Evolutionary conservation across 495 filamentous ascomycete species (phyloP).

Genomic region (Lasiosphaeria ovina): DNA sequence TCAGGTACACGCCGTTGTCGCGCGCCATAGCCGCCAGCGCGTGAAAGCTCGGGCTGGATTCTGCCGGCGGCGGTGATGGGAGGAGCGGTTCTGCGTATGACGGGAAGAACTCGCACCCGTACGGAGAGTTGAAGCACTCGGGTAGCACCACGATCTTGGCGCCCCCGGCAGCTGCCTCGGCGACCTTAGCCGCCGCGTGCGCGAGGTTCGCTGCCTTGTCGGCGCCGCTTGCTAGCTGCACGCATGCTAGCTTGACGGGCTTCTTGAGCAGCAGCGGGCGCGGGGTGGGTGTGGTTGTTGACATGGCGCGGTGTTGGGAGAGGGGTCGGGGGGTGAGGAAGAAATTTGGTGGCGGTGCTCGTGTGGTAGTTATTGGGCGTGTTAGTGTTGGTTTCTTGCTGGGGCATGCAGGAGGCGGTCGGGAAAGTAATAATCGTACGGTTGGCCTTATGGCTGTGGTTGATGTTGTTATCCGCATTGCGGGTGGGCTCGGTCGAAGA

Average conservation of each 20-base stretch:
- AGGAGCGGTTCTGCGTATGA: conserved; percentile 86
- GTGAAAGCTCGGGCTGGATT: conserved; percentile 77
- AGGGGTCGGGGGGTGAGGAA: not conserved
- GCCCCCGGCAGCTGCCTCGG: conserved; percentile 72
- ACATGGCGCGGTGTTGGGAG: conserved; percentile 12
- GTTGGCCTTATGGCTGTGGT: no score
- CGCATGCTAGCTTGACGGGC: conserved; percentile 75
- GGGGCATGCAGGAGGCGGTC: no score
- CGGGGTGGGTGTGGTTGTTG: conserved; percentile 49
- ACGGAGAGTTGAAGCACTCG: conserved; percentile 98
- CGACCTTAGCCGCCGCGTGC: conserved; percentile 76
- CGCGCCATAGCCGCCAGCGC: conserved; percentile 75
- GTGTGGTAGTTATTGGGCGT: not conserved
- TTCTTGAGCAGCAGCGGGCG: conserved; percentile 60
- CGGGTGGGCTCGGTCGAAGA: no score
- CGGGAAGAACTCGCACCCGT: conserved; percentile 87
- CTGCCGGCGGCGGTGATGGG: conserved; percentile 68
- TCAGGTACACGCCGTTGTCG: conserved; percentile 72
- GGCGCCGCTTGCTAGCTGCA: conserved; percentile 74
- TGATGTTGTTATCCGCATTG: no score
- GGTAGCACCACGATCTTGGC: conserved; percentile 71
- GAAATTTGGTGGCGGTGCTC: conserved; percentile 2
- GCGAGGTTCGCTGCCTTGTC: conserved; percentile 85
- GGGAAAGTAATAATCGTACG: no score
- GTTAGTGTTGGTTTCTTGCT: no score